Conservation (phyloP, 306 rosid genomes). For the Styphnolobium japonicum region DNA sequence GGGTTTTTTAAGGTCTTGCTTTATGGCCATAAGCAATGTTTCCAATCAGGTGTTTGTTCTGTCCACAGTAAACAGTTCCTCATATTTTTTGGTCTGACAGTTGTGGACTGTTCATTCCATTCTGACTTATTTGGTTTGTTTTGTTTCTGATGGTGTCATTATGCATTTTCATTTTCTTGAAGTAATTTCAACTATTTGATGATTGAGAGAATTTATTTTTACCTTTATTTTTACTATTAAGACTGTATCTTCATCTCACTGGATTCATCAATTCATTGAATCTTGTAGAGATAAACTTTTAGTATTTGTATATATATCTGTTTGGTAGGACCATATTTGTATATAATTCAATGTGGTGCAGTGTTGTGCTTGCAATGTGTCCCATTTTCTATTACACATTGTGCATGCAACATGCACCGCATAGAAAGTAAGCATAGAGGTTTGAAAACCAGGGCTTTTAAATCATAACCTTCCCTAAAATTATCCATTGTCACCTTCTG, state of each 20-base stretch:
- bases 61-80: not conserved
- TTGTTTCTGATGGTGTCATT: not conserved
- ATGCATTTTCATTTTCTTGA: not conserved
- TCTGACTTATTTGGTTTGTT: not conserved
- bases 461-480: too few species aligned
- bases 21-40: slow-evolving; percentile 69
- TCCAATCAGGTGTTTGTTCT: slow-evolving; percentile 68
- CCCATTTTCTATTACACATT: too few species aligned
- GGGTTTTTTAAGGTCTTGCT: slow-evolving; percentile 86
- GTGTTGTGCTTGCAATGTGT: too few species aligned
- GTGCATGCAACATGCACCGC: too few species aligned
- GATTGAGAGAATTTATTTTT: not conserved
- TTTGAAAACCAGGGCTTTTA: too few species aligned
- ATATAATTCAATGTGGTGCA: not conserved
- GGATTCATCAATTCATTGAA: not conserved
- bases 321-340: not conserved
- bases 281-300: not conserved
- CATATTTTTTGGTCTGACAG: not conserved
- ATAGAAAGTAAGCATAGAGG: too few species aligned
- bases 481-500: too few species aligned
- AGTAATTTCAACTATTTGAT: not conserved
- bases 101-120: not conserved
- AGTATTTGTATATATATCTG: not conserved
- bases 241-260: not conserved
- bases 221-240: not conserved